Base-by-base conservation (phyloP, 2,329 filamentous ascomycete species). In the Fusarium equiseti region DNA sequence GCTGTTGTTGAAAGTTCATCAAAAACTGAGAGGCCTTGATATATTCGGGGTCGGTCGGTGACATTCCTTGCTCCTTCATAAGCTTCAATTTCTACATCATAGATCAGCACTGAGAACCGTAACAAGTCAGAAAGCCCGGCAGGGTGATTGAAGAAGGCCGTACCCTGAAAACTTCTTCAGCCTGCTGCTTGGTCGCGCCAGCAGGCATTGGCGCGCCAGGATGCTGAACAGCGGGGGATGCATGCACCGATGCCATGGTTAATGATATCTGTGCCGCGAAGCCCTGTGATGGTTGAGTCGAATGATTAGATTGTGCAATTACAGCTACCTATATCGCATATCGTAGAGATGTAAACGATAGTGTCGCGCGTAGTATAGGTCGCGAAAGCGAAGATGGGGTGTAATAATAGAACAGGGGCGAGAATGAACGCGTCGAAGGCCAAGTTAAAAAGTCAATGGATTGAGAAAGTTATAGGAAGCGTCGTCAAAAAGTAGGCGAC, bases 11-110 rank as follows among this genome's bases (percentile, higher is more conserved):
- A 58, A 97, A 88, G 73, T 86, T 89, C 40, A 88, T 80, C 68
- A 98, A 87, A 66, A 97, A 90, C 67, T 92, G 89, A 57, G 93
- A 91, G 32, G 90, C 88, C 81, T 96, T 97, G 76, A 95, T 87
- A 76, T 91, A 95, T 79, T 98, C 95, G 48, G 95, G 95, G 76
- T 98, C 94, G 60, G 87, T 91, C 60, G 90, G 87, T 43, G 93
- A 89, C 26, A 97, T 91, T 73, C 95, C 95, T 75, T 91, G 87
- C 59, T 92, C 88, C 81, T 95, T 96, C 92, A 98, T 94, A 79
- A 93, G 89, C 77, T 92, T 91, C 72, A 92, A 96, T 87, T 93
- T 94, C 95, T 98, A 76, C 49, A 58, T 27, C 15, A 54, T 20
- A 43, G 11, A 67, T 74, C 59, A 76, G 73, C 59, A 73, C 61